These are phyloP conservation scores for Arthrobotrys entomopaga DNA, from an alignment of 2,329 filamentous ascomycete species.

Conservation along the genomic window DNA sequence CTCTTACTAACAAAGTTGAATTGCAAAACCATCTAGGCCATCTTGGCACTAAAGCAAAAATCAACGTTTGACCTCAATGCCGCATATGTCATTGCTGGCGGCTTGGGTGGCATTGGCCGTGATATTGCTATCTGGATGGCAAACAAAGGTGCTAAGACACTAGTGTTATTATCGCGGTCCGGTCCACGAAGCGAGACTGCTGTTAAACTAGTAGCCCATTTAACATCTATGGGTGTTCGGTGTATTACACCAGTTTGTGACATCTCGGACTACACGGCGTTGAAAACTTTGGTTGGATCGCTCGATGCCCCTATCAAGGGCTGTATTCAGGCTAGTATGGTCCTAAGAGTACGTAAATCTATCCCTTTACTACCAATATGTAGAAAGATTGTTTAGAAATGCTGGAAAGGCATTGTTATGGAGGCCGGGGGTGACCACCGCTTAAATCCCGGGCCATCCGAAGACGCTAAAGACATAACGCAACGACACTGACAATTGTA, in stretches of 20 bases:
- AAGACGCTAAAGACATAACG: too few species aligned
- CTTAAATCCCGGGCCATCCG: too few species aligned
- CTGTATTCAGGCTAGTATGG: constrained; percentile 37
- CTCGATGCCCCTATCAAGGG: constrained; percentile 22
- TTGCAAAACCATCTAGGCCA: constrained; percentile 2
- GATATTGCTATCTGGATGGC: constrained; percentile 67
- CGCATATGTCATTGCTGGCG: constrained; percentile 69
- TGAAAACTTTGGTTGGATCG: background rate
- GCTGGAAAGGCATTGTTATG: too few species aligned
- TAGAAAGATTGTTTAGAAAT: background rate
- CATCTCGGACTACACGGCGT: background rate
- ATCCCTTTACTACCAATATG: too few species aligned
- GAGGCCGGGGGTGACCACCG: too few species aligned
- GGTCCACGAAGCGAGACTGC: constrained; percentile 59
- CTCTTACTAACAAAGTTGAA: too few species aligned
- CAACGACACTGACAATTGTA: too few species aligned
- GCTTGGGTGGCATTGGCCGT: constrained; percentile 69
- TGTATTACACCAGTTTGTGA: constrained; percentile 28
- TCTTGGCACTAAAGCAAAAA: constrained; percentile 8
- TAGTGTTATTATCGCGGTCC: constrained; percentile 68
- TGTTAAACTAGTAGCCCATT: constrained; percentile 2
- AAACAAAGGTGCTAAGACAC: constrained; percentile 66
- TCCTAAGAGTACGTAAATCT: constrained; percentile 11
- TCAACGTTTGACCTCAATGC: constrained; percentile 57
- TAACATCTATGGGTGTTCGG: constrained; percentile 8